Evolutionary conservation across 176 grass and related monocot genomes (phyloP), one percentile per base, ranked within the genome.

Genomic region (Oropetium thomaeum): DNA sequence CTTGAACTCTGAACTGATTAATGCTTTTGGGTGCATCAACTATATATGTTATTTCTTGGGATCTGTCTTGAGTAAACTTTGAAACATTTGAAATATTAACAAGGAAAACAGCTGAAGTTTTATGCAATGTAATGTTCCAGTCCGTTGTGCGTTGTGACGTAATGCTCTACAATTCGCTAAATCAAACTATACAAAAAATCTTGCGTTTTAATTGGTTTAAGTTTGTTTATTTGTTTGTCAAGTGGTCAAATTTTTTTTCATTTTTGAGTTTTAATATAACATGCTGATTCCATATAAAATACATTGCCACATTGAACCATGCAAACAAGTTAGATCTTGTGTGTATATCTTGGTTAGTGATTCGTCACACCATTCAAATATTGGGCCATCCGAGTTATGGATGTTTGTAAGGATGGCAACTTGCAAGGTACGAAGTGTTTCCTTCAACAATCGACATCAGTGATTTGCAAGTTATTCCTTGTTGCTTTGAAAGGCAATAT

Each of bases 31-130:
- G 3, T 44, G 58, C 39, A 31, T 6, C 32, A 3, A 19, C 19
- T 74, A 76, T 76, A 15, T 23, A 65, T 71, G 28, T 65, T 55
- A 5, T 65, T 78, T 66, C 7, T 19, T 33, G 43, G 37, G 26
- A 32, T 5, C 48, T 69, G 74, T 37, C 22, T 22, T 79, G 28
- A 79, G 5, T 65, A 5, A 73, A 70, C 42, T 71, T 16, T 48
- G 3, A n/a, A 80, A 39, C 30, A 45, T 37, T 42, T 38, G n/a
- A 22, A 32, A 62, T 37, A 35, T 35, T 19, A 61, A 29, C 4
- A 69, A 52, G 20, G 19, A 14, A 54, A 3, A 31, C 41, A 63
- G 32, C 20, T 22, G 10, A 54, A 27, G 2, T 69, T 29, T 31
- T 12, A 31, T 39, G 43, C n/a, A 3, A 33, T 0, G 41, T 54